Evolutionary conservation across 2,329 filamentous ascomycete species (phyloP).

Genomic region (Beauveria brongniartii): DNA sequence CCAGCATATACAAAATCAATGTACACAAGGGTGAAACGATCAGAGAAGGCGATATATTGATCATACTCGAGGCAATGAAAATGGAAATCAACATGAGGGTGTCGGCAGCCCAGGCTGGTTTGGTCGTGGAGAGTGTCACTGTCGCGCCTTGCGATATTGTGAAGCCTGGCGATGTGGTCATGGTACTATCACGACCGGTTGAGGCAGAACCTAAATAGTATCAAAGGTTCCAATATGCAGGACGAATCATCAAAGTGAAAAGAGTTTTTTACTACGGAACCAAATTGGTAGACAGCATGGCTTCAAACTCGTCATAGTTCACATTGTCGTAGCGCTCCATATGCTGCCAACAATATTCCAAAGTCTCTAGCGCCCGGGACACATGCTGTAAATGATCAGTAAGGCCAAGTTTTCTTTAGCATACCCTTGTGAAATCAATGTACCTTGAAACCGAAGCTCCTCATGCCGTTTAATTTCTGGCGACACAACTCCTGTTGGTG

Average conservation of each 20-base stretch:
- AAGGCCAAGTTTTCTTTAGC: too few relatives aligned
- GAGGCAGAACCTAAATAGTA: neutral
- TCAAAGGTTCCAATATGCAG: neutral
- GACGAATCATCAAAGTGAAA: neutral
- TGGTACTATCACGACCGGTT: neutral
- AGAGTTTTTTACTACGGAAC: neutral
- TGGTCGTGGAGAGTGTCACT: neutral
- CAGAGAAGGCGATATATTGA: constrained; percentile 32
- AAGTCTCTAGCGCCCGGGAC: constrained; percentile 11
- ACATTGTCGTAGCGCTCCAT: constrained; percentile 1
- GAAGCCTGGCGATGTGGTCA: constrained; percentile 6
- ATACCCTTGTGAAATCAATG: too few relatives aligned
- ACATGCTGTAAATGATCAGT: constrained; percentile 9
- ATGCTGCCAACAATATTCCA: constrained; percentile 12
- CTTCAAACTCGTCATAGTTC: constrained; percentile 12
- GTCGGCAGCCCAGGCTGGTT: neutral
- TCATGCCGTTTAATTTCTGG: neutral
- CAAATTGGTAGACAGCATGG: constrained; percentile 12
- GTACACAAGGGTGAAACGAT: constrained; percentile 33
- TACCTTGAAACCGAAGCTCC: constrained; percentile 1
- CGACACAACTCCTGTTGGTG: neutral
- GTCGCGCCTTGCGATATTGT: constrained; percentile 8
- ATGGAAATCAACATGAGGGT: constrained; percentile 41
- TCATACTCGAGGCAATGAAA: constrained; percentile 50
- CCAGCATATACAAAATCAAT: constrained; percentile 47